Evolutionary conservation across 192 early-diverging fungal genomes (phyloP).

Genomic region (Pilaira anomala): DNA sequence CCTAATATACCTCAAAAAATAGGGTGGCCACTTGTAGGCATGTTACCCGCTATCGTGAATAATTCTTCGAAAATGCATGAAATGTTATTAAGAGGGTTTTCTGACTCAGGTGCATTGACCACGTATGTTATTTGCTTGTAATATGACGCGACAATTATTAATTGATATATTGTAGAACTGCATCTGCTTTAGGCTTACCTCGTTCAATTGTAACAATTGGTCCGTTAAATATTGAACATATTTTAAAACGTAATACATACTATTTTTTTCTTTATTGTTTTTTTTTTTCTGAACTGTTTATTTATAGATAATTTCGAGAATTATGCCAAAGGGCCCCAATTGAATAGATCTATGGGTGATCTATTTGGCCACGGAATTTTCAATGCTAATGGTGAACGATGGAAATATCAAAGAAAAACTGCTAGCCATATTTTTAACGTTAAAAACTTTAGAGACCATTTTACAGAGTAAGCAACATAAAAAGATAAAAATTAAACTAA

Average conservation of each 20-base stretch:
- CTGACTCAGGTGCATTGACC: conserved; percentile 6
- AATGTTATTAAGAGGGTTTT: conserved; percentile 13
- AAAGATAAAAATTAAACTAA: neutral
- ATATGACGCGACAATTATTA: neutral
- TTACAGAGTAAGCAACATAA: conserved; percentile 23
- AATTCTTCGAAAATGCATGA: conserved; percentile 23
- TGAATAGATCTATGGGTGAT: conserved; percentile 42
- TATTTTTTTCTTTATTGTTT: neutral
- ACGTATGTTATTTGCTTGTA: conserved; percentile 10
- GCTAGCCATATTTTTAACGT: conserved; percentile 38
- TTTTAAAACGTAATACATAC: conserved; percentile 28
- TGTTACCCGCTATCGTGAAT: conserved; percentile 9
- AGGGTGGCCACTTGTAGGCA: conserved; percentile 30
- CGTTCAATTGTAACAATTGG: conserved; percentile 24
- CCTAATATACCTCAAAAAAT: conserved; percentile 15
- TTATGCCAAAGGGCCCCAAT: conserved; percentile 40
- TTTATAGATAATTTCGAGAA: conserved; percentile 34
- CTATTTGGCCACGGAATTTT: conserved; percentile 71
- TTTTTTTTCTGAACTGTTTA: conserved; percentile 7
- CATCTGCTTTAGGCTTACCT: conserved; percentile 28
- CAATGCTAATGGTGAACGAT: conserved; percentile 57
- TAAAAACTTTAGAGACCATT: conserved; percentile 39
- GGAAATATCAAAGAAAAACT: conserved; percentile 54
- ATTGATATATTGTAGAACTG: neutral
- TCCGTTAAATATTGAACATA: conserved; percentile 34